These are phyloP conservation scores for Amanita rubescens DNA, from an alignment of 768 basidiomycete species.

Conservation along the genomic window DNA sequence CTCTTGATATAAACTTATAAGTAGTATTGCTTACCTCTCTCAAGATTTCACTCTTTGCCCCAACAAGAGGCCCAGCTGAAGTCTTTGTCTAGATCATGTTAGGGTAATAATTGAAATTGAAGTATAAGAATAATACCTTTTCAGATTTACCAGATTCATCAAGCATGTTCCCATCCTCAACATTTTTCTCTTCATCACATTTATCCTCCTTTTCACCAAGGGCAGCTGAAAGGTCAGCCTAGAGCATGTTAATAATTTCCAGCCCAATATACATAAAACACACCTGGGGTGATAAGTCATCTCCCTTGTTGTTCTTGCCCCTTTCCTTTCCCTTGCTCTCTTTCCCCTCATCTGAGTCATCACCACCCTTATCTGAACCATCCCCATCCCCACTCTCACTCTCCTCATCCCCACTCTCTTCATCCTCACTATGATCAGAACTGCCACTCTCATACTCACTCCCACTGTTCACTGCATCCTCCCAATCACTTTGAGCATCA, in stretches of 20 bases:
- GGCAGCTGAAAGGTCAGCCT: background rate
- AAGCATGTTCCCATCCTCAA: background rate
- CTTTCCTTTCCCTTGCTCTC: too few relatives aligned
- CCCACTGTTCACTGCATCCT: background rate
- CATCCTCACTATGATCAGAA: background rate
- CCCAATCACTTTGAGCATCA: background rate
- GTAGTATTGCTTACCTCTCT: background rate
- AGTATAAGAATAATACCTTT: background rate
- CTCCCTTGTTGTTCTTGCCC: too few relatives aligned
- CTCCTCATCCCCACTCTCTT: background rate
- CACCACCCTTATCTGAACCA: background rate
- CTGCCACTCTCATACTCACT: background rate
- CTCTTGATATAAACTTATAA: too few relatives aligned
- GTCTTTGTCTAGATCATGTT: too few relatives aligned
- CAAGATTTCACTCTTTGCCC: too few relatives aligned
- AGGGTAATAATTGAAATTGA: background rate
- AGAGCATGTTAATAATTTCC: background rate
- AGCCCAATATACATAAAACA: too few relatives aligned
- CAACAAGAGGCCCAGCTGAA: too few relatives aligned
- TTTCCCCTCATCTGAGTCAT: too few relatives aligned
- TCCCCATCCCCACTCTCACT: background rate
- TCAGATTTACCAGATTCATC: background rate
- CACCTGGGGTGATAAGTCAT: too few relatives aligned
- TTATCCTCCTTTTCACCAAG: background rate
- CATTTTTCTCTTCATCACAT: background rate